These are phyloP conservation scores for Phialocephala sp. DNA, from an alignment of 2,329 filamentous ascomycete species.

Conservation along the genomic window DNA sequence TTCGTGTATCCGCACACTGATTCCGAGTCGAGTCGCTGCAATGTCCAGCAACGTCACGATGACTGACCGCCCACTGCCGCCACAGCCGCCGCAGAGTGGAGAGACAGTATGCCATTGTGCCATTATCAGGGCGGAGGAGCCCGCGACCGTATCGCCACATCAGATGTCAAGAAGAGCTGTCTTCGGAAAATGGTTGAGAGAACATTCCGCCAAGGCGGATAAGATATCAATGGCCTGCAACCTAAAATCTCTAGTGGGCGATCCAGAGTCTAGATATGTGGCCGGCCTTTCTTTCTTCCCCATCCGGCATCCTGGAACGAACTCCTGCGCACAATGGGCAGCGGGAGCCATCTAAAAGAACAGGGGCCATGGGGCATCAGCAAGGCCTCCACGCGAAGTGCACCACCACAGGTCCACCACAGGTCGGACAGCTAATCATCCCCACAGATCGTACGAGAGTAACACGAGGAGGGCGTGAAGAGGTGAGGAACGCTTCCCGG, in stretches of 20 bases:
- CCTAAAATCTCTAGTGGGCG: not conserved
- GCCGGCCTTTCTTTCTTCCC: not conserved
- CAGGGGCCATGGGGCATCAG: not conserved
- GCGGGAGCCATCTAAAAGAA: not conserved
- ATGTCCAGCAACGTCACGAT: no score
- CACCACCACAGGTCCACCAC: not conserved
- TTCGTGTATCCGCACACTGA: no score
- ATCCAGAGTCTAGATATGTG: not conserved
- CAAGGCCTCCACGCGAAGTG: no score
- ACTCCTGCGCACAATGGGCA: not conserved
- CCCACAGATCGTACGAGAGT: not conserved
- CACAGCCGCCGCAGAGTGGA: no score
- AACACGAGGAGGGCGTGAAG: not conserved
- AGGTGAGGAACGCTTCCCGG: not conserved
- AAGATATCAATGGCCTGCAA: not conserved
- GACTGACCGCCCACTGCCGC: no score
- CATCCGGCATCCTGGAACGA: not conserved
- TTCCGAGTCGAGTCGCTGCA: no score
- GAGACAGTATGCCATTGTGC: no score
- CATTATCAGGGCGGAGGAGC: no score
- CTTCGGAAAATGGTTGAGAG: not conserved
- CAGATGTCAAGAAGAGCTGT: not conserved
- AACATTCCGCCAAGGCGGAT: not conserved
- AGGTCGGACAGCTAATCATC: no score
- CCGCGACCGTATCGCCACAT: not conserved